These are phyloP conservation scores for Colletotrichum sp. DNA, from an alignment of 2,329 filamentous ascomycete genomes.

Conservation along the genomic window DNA sequence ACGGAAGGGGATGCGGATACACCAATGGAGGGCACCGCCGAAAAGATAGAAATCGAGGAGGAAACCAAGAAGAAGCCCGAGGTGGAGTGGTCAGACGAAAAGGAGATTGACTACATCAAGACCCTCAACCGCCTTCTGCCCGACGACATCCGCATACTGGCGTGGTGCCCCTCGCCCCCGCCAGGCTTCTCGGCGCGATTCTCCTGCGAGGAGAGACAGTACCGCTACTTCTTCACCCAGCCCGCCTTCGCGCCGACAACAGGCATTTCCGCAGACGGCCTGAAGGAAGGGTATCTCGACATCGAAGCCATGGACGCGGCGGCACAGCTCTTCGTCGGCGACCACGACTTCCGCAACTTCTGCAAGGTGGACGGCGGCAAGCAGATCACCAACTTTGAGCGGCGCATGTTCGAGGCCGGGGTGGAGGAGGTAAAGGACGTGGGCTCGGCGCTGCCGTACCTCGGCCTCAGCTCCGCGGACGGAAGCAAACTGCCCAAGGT, in stretches of 20 bases:
- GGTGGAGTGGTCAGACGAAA: conserved; percentile 66
- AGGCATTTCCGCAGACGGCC: conserved; percentile 40
- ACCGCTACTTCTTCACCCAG: conserved; percentile 98
- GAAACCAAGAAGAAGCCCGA: conserved; percentile 28
- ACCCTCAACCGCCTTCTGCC: conserved; percentile 88
- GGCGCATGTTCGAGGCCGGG: conserved; percentile 79
- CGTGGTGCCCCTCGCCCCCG: conserved; percentile 88
- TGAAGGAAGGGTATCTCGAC: conserved; percentile 80
- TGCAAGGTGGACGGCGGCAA: conserved; percentile 93
- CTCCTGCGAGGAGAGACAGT: conserved; percentile 88
- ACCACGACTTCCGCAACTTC: conserved; percentile 95
- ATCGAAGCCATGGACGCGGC: conserved; percentile 85
- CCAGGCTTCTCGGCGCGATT: conserved; percentile 87
- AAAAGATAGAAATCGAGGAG: conserved; percentile 22
- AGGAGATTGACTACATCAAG: conserved; percentile 80
- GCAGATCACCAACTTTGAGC: conserved; percentile 82
- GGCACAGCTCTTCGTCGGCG: conserved; percentile 78
- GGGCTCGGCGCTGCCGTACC: conserved; percentile 60
- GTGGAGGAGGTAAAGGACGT: conserved; percentile 72
- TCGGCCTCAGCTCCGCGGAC: conserved; percentile 36
- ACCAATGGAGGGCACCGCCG: conserved; percentile 55
- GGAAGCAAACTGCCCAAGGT: conserved; percentile 61
- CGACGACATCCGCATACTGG: conserved; percentile 85
- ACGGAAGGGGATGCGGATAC: conserved; percentile 24
- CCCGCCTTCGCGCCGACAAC: conserved; percentile 79